Percentiles rank a stretch among this genome's conserved stretches.
Conservation (phyloP, 768 basidiomycete species). For the Lactarius hatsudake region DNA sequence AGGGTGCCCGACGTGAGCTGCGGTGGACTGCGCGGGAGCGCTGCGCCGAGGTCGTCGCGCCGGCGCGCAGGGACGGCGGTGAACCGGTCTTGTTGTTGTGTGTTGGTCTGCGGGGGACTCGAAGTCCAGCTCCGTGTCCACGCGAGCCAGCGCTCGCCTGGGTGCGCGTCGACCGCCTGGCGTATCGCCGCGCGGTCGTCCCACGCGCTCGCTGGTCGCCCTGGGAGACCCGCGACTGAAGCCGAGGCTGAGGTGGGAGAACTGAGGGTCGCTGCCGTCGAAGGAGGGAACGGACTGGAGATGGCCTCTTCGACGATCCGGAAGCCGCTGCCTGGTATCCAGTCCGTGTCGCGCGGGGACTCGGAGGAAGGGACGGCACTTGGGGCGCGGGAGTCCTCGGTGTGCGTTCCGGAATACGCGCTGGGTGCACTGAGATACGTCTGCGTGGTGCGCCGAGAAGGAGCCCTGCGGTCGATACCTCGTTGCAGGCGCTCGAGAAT, state of each 20-base stretch:
- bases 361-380: background rate
- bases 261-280: background rate
- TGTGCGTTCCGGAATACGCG: conserved; percentile 20
- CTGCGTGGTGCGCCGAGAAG: conserved; percentile 14
- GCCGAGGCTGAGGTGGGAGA: conserved; percentile 3
- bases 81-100: conserved; percentile 37
- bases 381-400: conserved; percentile 7
- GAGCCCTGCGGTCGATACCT: conserved; percentile 17
- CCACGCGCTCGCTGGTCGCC: conserved; percentile 21
- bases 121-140: conserved; percentile 30
- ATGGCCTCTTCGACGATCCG: conserved; percentile 41
- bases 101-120: conserved; percentile 19
- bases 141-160: conserved; percentile 24
- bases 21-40: conserved; percentile 56
- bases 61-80: conserved; percentile 40
- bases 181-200: conserved; percentile 25
- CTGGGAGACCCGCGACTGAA: conserved; percentile 13
- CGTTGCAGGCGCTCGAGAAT: conserved; percentile 42
- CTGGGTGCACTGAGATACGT: conserved; percentile 24
- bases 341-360: conserved; percentile 10
- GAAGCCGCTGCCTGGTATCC: conserved; percentile 39
- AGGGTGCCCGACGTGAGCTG: conserved; percentile 56
- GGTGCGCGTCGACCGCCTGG: conserved; percentile 26
- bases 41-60: conserved; percentile 14
- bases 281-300: background rate